Base-by-base conservation (phyloP, 177 flowering plant genomes). In the Vitis hybrid region DNA sequence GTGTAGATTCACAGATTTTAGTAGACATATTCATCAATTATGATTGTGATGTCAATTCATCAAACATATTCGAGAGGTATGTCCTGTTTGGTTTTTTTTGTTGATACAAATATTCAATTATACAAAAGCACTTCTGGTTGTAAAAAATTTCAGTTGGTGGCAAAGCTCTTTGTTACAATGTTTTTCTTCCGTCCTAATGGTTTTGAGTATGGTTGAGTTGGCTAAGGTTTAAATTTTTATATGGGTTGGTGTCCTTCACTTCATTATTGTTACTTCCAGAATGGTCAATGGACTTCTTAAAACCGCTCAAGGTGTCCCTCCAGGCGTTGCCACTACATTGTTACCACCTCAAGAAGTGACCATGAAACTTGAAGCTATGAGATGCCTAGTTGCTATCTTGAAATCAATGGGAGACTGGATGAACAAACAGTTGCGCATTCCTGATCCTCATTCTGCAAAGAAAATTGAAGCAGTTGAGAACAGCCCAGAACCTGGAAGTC, bases 251-350 rank as follows among this genome's bases (percentile, higher is more conserved):
- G 7, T 55, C 29, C 29, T 26, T 26, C 29, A 26, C 29, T 62
- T 2, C 55, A 14, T 60, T 15, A 39, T 69, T 29, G 48, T 55
- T 31, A 70, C 60, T 68, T 67, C 68, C 78, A 96, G 99, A 79
- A 96, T 94, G 97, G 98, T 96, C 71, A 96, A 92, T 85, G 98
- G 99, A 66, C 95, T 96, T 77, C 97, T 96, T 64, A 96, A 92
- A 86, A 96, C 99, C 72, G 99, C 98, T 73, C 98, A 94, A 86
- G 99, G 99, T 74, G 94, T 86, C 60, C 91, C 97, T 67, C 89
- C 97, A 76, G 98, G 97, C 73, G 79, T 78, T 69, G 72, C 89
- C 26, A 92, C 92, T 66, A 83, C 97, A 53, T 70, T 96, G 59
- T 73, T 89, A 85, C 97, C 99, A 64, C 94, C 97, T 45, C 99